Conservation (phyloP, 169 alveolate genomes). For the Plasmodium sp. region DNA sequence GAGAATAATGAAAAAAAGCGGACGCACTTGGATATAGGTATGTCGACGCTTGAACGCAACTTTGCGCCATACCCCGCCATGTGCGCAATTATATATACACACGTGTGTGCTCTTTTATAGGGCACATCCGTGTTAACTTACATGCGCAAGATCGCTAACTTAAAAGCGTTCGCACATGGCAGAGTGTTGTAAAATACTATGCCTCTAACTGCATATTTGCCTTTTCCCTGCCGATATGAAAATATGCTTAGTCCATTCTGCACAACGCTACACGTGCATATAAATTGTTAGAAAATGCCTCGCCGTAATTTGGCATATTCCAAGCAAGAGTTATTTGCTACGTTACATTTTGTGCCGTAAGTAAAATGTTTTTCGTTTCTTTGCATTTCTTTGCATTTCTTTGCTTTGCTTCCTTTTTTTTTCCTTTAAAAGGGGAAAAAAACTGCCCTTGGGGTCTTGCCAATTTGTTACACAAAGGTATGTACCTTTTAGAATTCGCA, state of each 20-base stretch:
- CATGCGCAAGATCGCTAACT: neutral
- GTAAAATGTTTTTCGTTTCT: neutral
- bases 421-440: neutral
- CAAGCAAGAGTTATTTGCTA: neutral
- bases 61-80: neutral
- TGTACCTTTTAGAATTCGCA: neutral
- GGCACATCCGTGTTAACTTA: neutral
- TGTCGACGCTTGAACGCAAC: neutral
- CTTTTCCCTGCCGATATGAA: neutral
- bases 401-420: neutral
- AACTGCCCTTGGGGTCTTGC: neutral
- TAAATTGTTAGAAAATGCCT: neutral
- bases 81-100: neutral
- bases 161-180: neutral
- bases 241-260: neutral
- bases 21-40: slow-evolving; percentile 53
- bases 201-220: neutral
- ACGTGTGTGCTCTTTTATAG: neutral
- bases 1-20: slow-evolving; percentile 46
- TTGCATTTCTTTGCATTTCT: neutral
- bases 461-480: neutral
- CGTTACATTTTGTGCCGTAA: neutral
- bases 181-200: neutral
- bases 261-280: neutral
- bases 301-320: neutral